Conservation (phyloP, 306 rosid species). For the Quercus ilex region DNA sequence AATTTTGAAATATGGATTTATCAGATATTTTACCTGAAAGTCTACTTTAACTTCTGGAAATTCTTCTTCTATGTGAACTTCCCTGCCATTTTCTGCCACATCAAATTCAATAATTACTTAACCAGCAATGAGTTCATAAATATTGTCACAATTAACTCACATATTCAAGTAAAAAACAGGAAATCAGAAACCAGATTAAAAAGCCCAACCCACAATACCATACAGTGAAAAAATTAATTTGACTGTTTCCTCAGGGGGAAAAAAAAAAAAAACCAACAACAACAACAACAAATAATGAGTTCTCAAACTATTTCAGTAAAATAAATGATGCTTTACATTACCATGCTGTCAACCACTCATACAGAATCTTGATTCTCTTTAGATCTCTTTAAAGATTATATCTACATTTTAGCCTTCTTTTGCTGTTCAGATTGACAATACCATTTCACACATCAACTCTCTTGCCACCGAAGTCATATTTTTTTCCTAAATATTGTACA, state of each 20-base stretch:
- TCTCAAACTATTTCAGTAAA: slow-evolving; percentile 11
- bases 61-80: slow-evolving; percentile 59
- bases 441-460: background rate
- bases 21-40: slow-evolving; percentile 62
- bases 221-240: background rate
- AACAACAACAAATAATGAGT: background rate
- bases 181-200: background rate
- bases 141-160: background rate
- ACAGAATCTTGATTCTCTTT: background rate
- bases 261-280: background rate
- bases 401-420: too few relatives aligned
- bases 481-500: background rate
- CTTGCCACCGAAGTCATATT: background rate
- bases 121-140: background rate
- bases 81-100: slow-evolving; percentile 62
- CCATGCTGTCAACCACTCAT: background rate
- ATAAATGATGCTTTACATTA: background rate
- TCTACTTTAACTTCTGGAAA: slow-evolving; percentile 83
- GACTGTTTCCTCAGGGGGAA: background rate
- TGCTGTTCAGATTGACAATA: too few relatives aligned
- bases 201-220: background rate
- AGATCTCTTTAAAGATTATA: too few relatives aligned
- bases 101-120: slow-evolving; percentile 20
- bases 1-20: background rate
- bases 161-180: background rate